Conservation (phyloP, 2,329 filamentous ascomycete genomes). For the Aureobasidium sp. region DNA sequence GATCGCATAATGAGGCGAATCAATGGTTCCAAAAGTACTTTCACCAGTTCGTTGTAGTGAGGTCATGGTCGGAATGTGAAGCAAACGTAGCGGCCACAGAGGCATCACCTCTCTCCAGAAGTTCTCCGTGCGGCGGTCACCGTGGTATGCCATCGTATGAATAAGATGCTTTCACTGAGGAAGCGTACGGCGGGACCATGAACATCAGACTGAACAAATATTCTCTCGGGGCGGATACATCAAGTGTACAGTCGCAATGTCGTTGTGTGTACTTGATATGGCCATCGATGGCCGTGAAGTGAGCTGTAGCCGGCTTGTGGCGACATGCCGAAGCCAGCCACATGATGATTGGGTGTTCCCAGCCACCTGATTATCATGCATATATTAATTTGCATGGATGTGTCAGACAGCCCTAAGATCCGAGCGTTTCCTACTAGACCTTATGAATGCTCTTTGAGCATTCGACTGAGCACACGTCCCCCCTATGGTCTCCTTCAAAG, state of each 20-base stretch:
- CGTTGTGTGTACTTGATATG: too few relatives aligned
- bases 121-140: not conserved
- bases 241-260: too few relatives aligned
- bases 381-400: not conserved
- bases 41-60: not conserved
- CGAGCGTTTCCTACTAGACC: not conserved
- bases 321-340: not conserved
- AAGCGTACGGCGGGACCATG: too few relatives aligned
- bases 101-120: not conserved
- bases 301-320: not conserved
- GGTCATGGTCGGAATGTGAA: not conserved
- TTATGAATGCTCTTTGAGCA: not conserved
- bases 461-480: not conserved
- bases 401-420: not conserved
- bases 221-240: too few relatives aligned
- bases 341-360: not conserved
- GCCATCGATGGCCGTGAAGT: too few relatives aligned
- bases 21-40: not conserved
- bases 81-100: not conserved
- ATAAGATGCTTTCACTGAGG: too few relatives aligned
- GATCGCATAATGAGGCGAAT: not conserved
- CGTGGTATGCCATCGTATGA: not conserved
- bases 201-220: too few relatives aligned
- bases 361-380: not conserved
- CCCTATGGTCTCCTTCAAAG: not conserved